Evolutionary conservation across 257 asterid species (phyloP), one percentile per base, ranked within the genome.

Genomic region (Scutellaria minor): DNA sequence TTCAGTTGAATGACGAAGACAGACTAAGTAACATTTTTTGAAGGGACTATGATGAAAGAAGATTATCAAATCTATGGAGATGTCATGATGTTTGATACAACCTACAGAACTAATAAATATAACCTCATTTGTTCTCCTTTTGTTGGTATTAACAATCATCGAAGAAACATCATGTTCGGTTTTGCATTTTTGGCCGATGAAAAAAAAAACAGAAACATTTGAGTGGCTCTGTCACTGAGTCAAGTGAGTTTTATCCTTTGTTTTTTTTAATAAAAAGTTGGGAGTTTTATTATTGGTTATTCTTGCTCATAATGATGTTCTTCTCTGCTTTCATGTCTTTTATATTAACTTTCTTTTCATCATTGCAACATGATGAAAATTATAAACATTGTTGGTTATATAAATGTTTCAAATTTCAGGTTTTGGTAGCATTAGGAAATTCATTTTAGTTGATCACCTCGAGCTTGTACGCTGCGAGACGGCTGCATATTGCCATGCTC

Each of bases 391-490:
- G 14, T 22, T 45, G 65, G 4, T 78, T 68, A 27, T 67, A 74
- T 75, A 55, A 52, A 46, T 75, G 15, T 73, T 75, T 62, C 54
- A 41, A 54, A 64, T 62, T 70, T 64, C 88, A 94, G 99, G 96
- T 94, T 70, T 45, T 88, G 81, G 95, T 91, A 68, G 80, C 96
- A 10, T 75, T 94, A 11, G 22, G 71, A 52, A 94, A 91, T 80
- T 90, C 99, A 31, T 94, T 91, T 90, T 94, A 98, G 99, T 58
- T 94, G 87, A 90, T 94, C 80, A 80, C 82, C 6, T 85, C 99
- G 44, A 94, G 99, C 83, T 97, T 94, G 71, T 80, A 81, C 77
- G 99, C 99, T 66, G 98, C 99, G 68, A 79, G 74, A 83, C 85
- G 78, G 74, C 79, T 94, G 83, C 99, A 94, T 66, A 85, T 66